Base-by-base conservation (phyloP, 176 grass and related monocot species). In the Oryza meridionalis region DNA sequence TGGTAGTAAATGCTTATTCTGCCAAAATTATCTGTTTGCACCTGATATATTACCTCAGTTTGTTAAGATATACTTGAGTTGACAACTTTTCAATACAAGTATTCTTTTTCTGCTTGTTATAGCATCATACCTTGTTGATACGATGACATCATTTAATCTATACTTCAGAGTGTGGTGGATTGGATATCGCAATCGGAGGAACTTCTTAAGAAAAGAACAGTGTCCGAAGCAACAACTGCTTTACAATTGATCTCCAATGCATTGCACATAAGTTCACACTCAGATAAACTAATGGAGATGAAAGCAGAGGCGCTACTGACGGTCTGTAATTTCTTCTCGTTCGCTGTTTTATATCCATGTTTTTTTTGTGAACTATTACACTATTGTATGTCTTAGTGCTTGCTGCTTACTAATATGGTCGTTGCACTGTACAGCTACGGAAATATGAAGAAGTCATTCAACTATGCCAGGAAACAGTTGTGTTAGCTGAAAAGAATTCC, bases 361-460 rank as follows among this genome's bases (percentile, higher is more conserved):
- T 55, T 65, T 87, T 87, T 27, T 84, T 81, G 49, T 37, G 15
- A 64, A 29, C 2, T 4, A 13, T 46, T 71, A 69, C 47, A 35
- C 47, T 24, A 53, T 73, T 37, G 68, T 72, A 67, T 88, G 14
- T 47, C 70, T 76, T 27, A 10, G n/a, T 53, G 26, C 83, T 24
- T 77, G 8, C 33, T 78, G 35, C 43, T 82, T 49, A 51, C 69
- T 90, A 83, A 86, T 79, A 73, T 83, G 14, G 11, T 83, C 31
- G 49, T 40, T 73, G 6, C 80, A 74, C 31, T 31, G 69, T 51
- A 86, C 88, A 99, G 96, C 77, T 99, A 67, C 80, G 15, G 45
- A 93, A 78, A 80, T 96, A 90, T 31, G 88, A 96, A 88, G 91
- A 96, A 81, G 91, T 94, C 59, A 89, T 99, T 86, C 66, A 92